Base-by-base conservation (phyloP, 768 basidiomycete species). In the Kwoniella europaea region DNA sequence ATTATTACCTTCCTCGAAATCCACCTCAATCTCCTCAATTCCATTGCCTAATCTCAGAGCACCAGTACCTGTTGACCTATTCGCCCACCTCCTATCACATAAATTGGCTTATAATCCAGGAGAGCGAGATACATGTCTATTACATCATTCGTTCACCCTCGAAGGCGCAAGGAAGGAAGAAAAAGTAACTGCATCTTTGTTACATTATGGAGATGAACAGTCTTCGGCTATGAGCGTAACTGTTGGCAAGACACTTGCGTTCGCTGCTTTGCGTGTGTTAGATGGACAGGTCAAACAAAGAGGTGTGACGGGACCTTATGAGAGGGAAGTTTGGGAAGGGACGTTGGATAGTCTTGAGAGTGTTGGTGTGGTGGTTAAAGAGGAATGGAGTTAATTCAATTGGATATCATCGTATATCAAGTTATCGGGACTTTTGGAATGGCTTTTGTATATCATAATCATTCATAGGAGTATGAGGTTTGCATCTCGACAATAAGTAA, bases 221-320 rank as follows among this genome's bases (percentile, higher is more conserved):
- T 88, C 87, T 2, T 91, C 91, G 0, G 94, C 94, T 4, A 97
- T 97, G 94, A 88, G 93, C n/a, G 86, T 89, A 41, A 92, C 91
- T 2, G 94, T 97, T 18, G 94, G 94, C 4, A 83, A 94, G 56
- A 94, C 94, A 0, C 88, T 95, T 7, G 94, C 92, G 1, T 88
- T 94, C 76, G 93, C 93, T 1, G 89, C 93, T 1, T 80, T 91
- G 74, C 85, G 86, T 43, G 86, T 94, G 5, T 82, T 92, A 50
- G 90, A 92, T 78, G 91, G 91, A 0, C 84, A 85, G 66, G 84
- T 82, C 83, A 63, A 65, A 20, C 65, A 41, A 42, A 82, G 89
- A 43, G 93, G 93, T 18, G 93, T 93, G 3, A 85, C 83, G 41
- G 90, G 90, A 10, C 94, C 94, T 0, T 86, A 86, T 42, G 87